Evolutionary conservation across 768 basidiomycete genomes (phyloP), one percentile per base, ranked within the genome.

Genomic region (Hericium erinaceus): DNA sequence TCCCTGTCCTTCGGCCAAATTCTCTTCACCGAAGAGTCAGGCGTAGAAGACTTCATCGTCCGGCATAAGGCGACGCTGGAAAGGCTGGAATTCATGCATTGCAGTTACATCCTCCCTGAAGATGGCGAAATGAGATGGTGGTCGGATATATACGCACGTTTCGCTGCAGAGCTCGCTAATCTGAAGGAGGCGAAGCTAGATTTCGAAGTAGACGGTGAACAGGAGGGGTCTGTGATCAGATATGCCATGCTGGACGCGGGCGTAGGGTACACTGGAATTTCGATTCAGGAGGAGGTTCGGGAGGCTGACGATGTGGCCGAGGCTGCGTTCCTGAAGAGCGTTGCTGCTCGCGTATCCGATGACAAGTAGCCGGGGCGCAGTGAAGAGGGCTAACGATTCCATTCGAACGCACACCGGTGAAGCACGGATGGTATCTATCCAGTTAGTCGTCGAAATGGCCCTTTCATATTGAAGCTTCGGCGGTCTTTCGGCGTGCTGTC

Each of bases 21-120:
- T 39, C 18, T 38, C 20, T 55, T 55, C 54, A 18, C 41, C 2
- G 33, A 33, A 13, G 39, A 55, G 13, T 13, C 24, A 13, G 54
- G 54, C 54, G 13, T 55, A 9, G 54, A 55, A 22, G 54, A 55
- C 54, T 55, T 55, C 54, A 55, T 55, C n/a, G 9, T 55, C 22
- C 41, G 54, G 11, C 54, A 55, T 22, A 46, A 37, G 13, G 39
- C 4, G 20, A 44, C 40, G 1, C 28, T 55, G 16, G 26, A 18
- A n/a, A 41, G 20, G 11, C 40, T 55, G 33, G 10, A 22, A 10
- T 26, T 55, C 15, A 24, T 46, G 16, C 18, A 15, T 7, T 55
- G 54, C 41, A 11, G 12, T 7, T 11, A 44, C 11, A 28, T 38
- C 20, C 13, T 55, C 39, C n/a, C 18, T 9, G 52, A 53, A 15